Evolutionary conservation across 179 eudicot genomes (phyloP), one percentile per base, ranked within the genome.

Genomic region (Amaranthus tricolor): DNA sequence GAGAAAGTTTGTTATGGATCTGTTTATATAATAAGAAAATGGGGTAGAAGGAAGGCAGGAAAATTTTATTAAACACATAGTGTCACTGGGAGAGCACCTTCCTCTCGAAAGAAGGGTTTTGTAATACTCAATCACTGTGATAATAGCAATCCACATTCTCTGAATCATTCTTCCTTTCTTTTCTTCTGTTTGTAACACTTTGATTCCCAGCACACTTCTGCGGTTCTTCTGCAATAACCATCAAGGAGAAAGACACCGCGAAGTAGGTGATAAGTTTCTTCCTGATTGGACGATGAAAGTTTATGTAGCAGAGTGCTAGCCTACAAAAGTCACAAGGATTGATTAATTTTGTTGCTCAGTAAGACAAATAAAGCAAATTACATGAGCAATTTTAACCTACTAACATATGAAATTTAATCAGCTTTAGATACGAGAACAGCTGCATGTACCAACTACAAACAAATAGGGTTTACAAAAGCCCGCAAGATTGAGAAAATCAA

Each of bases 401-500:
- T 60, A n/a, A 66, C 12, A 60, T 13, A 5, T 50, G 10, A 49
- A 50, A 43, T 64, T 62, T 40, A 40, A 47, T 40, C 1, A 43
- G 68, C 48, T 44, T 15, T 5, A 44, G 2, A 44, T 7, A 15
- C 11, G 40, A 31, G 40, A 60, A 60, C 44, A 60, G 64, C 13
- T 50, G 44, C 21, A 68, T 1, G 5, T 12, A 50, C 43, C 12
- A 67, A 19, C n/a, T 49, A 68, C 20, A 68, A 68, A 68, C 47
- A 24, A 68, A 53, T 17, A 0, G 19, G 5, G 13, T 50, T 50
- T 51, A 13, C 47, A 45, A 31, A 68, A 68, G 19, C n/a, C 59
- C 58, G 21, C 19, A 68, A 19, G 51, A 20, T 52, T 68, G 44
- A 68, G 59, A 59, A 51, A 68, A 68, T 31, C 59, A 20, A 68